Base-by-base conservation (phyloP, 192 early-diverging fungal species). In the Coemansia sp. region DNA sequence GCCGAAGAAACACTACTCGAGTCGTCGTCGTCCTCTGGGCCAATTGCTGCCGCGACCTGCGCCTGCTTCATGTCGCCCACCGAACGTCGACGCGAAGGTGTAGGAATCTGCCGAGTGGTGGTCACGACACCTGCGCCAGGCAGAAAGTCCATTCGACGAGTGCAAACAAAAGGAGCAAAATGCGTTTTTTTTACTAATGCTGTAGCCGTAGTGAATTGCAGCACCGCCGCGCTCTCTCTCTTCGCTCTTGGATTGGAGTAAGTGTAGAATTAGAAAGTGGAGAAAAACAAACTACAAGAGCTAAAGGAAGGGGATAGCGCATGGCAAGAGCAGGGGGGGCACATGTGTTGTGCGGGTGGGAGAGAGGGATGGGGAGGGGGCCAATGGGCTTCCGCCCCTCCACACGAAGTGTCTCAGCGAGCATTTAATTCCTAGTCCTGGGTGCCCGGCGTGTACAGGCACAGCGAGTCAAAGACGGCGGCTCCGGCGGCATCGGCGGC, bases 401-500 rank as follows among this genome's bases (percentile, higher is more conserved):
- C 30, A 31, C 30, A 4, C 30, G 30, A 21, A 41, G 22, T 22
- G 39, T 41, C 37, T 39, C 36, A 36, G 15, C 48, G 14, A 7
- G 1, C 3, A 17, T 31, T 29, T 3, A 17, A 5, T 2, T 7
- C 21, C 35, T 37, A 2, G n/a, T 27, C 35, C 1, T 19, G 5
- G 14, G 30, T n/a, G 11, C 26, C 56, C 9, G 32, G 55, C 41
- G 36, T 59, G 11, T 61, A 72, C 36, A 51, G 31, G 49, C 81
- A 76, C 31, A 90, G 67, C 5, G 68, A 84, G 39, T 90, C 88
- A 57, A 84, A 90, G 68, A 90, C 83, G 11, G 73, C 32, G 11
- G 88, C 88, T 5, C 83, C 80, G 1, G 90, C 71, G 23, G 84
- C 77, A 23, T 78, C 69, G 0, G 89, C 89, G 2, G 85, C 76